These are phyloP conservation scores for Wickerhamiella alocasiicola DNA, from an alignment of 805 yeast genomes.

Conservation along the genomic window DNA sequence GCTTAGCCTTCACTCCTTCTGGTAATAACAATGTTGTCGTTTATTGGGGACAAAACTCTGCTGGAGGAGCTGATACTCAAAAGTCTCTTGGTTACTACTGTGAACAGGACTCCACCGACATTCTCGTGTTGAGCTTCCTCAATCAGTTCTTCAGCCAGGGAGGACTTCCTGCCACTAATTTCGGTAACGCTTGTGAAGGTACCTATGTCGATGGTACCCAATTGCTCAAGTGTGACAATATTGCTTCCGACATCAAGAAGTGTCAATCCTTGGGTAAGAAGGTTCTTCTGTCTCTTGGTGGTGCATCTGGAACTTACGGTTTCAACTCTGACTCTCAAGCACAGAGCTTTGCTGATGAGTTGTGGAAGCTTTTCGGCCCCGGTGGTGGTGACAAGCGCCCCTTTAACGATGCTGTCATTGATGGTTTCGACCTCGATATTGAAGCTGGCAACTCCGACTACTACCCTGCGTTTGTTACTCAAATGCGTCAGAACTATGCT, in stretches of 20 bases:
- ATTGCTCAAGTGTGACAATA: conserved; percentile 33
- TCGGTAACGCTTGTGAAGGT: conserved; percentile 40
- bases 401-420: conserved; percentile 45
- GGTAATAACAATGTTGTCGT: conserved; percentile 51
- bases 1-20: conserved; percentile 11
- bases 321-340: conserved; percentile 37
- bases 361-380: conserved; percentile 40
- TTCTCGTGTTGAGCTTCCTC: conserved; percentile 57
- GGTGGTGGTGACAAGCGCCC: conserved; percentile 29
- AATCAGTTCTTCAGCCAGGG: conserved; percentile 38
- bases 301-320: conserved; percentile 42
- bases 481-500: conserved; percentile 21
- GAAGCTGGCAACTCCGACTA: conserved; percentile 39
- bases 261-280: conserved; percentile 67
- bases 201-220: conserved; percentile 26
- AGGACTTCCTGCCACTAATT: conserved; percentile 34
- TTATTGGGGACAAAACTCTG: conserved; percentile 81
- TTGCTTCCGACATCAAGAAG: conserved; percentile 47
- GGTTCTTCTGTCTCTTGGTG: conserved; percentile 54
- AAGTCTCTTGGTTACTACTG: conserved; percentile 44
- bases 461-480: conserved; percentile 35
- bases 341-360: conserved; percentile 31
- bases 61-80: conserved; percentile 35
- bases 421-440: conserved; percentile 59
- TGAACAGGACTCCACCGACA: conserved; percentile 49